These are phyloP conservation scores for Cutaneotrichosporon sp. DNA, from an alignment of 1,284 basidiomycete species.

Conservation along the genomic window DNA sequence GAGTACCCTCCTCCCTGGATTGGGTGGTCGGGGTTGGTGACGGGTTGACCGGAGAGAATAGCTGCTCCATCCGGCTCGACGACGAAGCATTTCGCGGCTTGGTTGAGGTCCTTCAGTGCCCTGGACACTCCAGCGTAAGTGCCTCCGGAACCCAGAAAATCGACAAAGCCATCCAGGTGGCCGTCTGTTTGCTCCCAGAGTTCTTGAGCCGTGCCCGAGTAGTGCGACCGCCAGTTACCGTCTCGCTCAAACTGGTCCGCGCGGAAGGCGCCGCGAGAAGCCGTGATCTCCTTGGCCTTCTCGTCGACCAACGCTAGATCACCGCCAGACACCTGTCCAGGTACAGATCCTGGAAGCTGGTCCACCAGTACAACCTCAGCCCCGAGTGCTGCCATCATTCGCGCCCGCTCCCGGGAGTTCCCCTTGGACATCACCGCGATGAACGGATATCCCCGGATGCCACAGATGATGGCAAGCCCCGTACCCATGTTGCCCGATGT, in stretches of 20 bases:
- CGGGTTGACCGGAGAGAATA: not conserved
- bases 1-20: constrained; percentile 4
- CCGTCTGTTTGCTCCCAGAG: constrained; percentile 3
- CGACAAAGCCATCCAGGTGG: not conserved
- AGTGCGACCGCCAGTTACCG: not conserved
- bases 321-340: not conserved
- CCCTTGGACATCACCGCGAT: constrained; percentile 2
- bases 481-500: constrained; percentile 1
- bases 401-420: constrained; percentile 1
- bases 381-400: constrained; percentile 5
- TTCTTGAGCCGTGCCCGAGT: not conserved
- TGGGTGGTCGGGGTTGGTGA: constrained; percentile 1
- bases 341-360: not conserved
- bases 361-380: constrained; percentile 1
- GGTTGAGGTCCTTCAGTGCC: not conserved
- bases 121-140: not conserved
- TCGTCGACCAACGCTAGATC: constrained; percentile 1
- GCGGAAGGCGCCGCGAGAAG: not conserved
- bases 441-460: not conserved
- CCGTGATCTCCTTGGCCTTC: not conserved
- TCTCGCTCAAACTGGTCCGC: constrained; percentile 1
- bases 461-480: constrained; percentile 2
- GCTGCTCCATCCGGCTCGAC: not conserved
- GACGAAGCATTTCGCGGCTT: not conserved
- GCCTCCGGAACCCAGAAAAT: constrained; percentile 1